Base-by-base conservation (phyloP, 306 rosid species). In the Cercis canadensis region DNA sequence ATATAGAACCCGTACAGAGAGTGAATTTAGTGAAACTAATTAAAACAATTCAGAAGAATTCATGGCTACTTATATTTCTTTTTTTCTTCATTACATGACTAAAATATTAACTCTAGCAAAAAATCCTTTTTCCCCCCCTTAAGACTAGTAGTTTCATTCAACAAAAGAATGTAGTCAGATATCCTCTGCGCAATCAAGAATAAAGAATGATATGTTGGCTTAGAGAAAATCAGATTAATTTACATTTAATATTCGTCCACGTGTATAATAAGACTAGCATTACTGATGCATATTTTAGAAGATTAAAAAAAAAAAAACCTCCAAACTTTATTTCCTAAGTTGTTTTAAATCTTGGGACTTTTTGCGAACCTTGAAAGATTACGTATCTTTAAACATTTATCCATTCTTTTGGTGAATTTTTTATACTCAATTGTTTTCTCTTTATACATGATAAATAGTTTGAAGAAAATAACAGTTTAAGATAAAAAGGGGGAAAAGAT, bases 1-100 rank as follows among this genome's bases (percentile, higher is more conserved):
- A 67, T 53, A 67, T 17, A 80, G 56, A 40, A 67, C 62, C 68
- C 17, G 40, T 46, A 40, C 37, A 54, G 45, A 67, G 65, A 72
- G 63, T 31, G 43, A 72, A 46, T 55, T 55, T 58, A 69, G 60
- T 57, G 41, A 80, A 31, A 66, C 31, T 21, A 41, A 67, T 29
- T 52, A 32, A 24, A 55, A 37, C 61, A 72, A 4, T 16, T 21
- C 34, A 50, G 65, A 57, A 44, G 17, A 16, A 11, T 37, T 19
- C 12, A 34, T 56, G 66, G 57, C 36, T 60, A 9, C 44, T 14
- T 37, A 53, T 62, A 51, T 15, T 17, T 11, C 3, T 53, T 53
- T 53, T 53, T 0, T 53, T n/a, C 21, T 3, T 17, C 6, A 9
- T 33, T n/a, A 53, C 34, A 53, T 53, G 9, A 19, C 29, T 21